Evolutionary conservation across 768 basidiomycete genomes (phyloP).

Genomic region (Boletus reticuloceps): DNA sequence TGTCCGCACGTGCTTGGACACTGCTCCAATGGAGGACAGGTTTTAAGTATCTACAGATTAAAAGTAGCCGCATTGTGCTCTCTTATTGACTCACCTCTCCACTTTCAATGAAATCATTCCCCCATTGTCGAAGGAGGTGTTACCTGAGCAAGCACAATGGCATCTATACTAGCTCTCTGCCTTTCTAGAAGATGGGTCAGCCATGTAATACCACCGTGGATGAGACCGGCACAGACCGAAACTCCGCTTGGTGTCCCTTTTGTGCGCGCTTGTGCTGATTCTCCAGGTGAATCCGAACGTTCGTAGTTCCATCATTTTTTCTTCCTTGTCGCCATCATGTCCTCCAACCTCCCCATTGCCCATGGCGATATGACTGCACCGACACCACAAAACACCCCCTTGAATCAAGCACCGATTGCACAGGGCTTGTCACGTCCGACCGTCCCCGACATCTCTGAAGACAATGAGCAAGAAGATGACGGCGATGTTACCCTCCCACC

Average conservation of each 20-base stretch:
- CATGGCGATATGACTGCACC: conserved; percentile 72
- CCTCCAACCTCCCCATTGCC: conserved; percentile 64
- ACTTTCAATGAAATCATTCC: no score
- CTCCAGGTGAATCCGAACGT: conserved; percentile 13
- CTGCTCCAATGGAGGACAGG: no score
- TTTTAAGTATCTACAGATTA: no score
- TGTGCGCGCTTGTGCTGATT: conserved; percentile 25
- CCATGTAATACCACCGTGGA: no score
- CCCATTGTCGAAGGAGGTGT: no score
- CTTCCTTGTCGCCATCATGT: conserved; percentile 47
- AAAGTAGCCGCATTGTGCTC: no score
- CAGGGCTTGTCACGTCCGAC: conserved; percentile 81
- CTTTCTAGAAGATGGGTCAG: no score
- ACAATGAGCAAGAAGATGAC: conserved; percentile 67
- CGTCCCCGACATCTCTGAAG: conserved; percentile 85
- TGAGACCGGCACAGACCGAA: conserved; percentile 32
- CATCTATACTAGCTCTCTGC: no score
- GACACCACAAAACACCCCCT: conserved; percentile 91
- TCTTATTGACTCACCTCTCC: no score
- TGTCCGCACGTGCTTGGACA: no score
- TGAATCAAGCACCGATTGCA: conserved; percentile 78
- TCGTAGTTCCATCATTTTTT: conserved; percentile 20
- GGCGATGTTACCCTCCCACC: conserved; percentile 44
- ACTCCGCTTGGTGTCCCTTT: conserved; percentile 32
- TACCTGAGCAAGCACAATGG: no score